Evolutionary conservation across 1,284 basidiomycete species (phyloP).

Genomic region (Ceratobasidium sp.): DNA sequence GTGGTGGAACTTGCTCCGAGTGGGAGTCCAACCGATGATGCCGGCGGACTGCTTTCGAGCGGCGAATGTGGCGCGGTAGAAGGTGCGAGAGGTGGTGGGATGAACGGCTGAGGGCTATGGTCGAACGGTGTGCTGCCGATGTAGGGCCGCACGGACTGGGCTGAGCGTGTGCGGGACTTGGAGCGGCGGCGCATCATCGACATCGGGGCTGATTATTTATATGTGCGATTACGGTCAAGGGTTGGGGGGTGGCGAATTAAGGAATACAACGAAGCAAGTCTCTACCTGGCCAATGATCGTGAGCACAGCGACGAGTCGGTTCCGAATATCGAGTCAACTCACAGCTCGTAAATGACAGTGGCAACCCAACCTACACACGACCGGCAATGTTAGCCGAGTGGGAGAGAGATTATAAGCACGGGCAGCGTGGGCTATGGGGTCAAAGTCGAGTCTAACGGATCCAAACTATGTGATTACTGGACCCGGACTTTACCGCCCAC

Average conservation of each 20-base stretch:
- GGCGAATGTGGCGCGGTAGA: slow-evolving; percentile 24
- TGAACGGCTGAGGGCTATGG: slow-evolving; percentile 29
- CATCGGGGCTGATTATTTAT: neutral
- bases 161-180: slow-evolving; percentile 16
- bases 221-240: neutral
- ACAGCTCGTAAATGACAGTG: neutral
- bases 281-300: neutral
- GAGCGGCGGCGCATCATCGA: slow-evolving; percentile 24
- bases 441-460: slow-evolving; percentile 12
- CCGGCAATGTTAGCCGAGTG: slow-evolving; percentile 4
- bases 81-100: slow-evolving; percentile 31
- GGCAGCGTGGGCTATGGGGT: slow-evolving; percentile 22
- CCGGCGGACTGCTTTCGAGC: slow-evolving; percentile 9
- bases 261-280: slow-evolving; percentile 14
- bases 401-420: neutral
- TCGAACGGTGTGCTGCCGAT: slow-evolving; percentile 31
- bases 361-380: neutral
- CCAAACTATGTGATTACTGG: slow-evolving; percentile 33
- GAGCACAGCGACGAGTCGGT: neutral
- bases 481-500: slow-evolving; percentile 15
- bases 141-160: slow-evolving; percentile 23
- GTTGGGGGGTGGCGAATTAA: neutral
- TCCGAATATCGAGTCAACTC: neutral
- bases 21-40: slow-evolving; percentile 33
- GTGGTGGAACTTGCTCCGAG: slow-evolving; percentile 34